phyloP scores from a whole-genome alignment of 2,329 filamentous ascomycete species.

The Diaporthe ilicicola region DNA sequence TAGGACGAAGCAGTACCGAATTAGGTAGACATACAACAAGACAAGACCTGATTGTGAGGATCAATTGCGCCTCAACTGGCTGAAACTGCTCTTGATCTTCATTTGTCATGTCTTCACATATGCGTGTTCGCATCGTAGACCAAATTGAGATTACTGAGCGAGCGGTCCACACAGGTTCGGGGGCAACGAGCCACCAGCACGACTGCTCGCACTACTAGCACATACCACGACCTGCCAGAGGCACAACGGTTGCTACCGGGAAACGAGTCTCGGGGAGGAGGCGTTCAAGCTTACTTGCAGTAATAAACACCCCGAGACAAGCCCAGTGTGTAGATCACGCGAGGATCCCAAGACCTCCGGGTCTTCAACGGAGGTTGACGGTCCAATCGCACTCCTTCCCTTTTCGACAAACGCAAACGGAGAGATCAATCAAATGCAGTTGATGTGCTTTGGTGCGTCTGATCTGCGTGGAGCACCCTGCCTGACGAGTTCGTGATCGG shows the following conservation, averaged over 20 bases:
- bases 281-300: constrained; percentile 4
- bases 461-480: constrained; percentile 14
- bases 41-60: neutral
- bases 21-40: neutral
- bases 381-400: constrained; percentile 18
- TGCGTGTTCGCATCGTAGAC: neutral
- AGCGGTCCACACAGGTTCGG: neutral
- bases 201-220: no score
- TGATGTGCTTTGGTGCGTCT: neutral
- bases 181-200: neutral
- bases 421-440: neutral
- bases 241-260: neutral
- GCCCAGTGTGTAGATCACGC: constrained; percentile 16
- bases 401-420: neutral
- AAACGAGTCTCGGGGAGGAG: constrained; percentile 7
- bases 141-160: neutral
- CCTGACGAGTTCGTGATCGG: constrained; percentile 6
- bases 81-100: neutral
- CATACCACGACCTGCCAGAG: neutral
- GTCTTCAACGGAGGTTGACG: neutral
- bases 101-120: neutral
- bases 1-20: no score
- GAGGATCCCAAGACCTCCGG: constrained; percentile 15
- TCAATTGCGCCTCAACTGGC: neutral
- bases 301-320: constrained; percentile 13